Conservation (phyloP, 768 basidiomycete species). For the Psilocybe azurescens region DNA sequence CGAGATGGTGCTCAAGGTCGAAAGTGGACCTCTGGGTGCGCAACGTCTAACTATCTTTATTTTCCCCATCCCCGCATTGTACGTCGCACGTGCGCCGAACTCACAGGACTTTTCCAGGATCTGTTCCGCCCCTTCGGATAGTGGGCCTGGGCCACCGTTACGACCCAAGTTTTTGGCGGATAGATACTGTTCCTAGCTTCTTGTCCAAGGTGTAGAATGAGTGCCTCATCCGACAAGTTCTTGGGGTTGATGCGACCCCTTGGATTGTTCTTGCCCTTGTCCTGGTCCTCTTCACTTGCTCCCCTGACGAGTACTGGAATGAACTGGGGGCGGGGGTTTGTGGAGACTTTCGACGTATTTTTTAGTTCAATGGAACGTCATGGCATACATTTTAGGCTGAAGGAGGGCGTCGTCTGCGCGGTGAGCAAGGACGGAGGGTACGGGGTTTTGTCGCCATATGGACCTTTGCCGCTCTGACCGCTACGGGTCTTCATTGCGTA, state of each 20-base stretch:
- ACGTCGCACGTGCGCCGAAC: conserved; percentile 39
- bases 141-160: conserved; percentile 96
- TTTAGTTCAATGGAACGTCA: conserved; percentile 63
- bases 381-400: conserved; percentile 58
- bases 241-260: conserved; percentile 3
- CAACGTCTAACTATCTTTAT: conserved; percentile 97
- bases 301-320: conserved; percentile 41
- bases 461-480: conserved; percentile 25
- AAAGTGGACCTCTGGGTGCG: conserved; percentile 94
- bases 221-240: conserved; percentile 16
- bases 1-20: conserved; percentile 91
- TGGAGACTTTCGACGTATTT: conserved; percentile 66
- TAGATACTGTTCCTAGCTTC: conserved; percentile 25
- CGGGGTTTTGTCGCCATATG: conserved; percentile 24
- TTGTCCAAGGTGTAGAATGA: conserved; percentile 16
- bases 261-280: conserved; percentile 6
- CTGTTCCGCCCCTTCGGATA: conserved; percentile 89
- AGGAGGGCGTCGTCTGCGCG: conserved; percentile 19
- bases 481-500: neutral
- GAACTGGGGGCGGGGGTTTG: conserved; percentile 58
- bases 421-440: neutral
- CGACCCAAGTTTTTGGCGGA: conserved; percentile 90
- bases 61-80: conserved; percentile 89
- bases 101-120: conserved; percentile 56
- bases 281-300: conserved; percentile 18